Conservation (phyloP, 1,139 yeast species). For the Wickerhamomyces sp. region DNA sequence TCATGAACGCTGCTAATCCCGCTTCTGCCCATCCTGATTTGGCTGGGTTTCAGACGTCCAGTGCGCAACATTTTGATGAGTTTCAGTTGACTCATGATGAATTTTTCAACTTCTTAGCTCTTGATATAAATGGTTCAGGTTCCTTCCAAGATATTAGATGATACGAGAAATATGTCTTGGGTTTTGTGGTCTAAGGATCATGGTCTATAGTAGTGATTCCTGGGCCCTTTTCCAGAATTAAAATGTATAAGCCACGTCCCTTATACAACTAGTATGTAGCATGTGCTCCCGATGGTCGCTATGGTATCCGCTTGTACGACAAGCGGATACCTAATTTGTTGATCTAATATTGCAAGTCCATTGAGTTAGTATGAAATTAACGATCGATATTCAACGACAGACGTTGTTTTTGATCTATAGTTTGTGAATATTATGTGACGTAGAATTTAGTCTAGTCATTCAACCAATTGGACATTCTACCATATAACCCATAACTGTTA, state of each 20-base stretch:
- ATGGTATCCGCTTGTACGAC: neutral
- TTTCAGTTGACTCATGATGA: conserved; percentile 28
- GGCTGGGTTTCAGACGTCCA: conserved; percentile 14
- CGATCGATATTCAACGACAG: too few relatives aligned
- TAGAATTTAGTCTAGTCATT: too few relatives aligned
- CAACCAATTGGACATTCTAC: too few relatives aligned
- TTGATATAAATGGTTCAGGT: conserved; percentile 20
- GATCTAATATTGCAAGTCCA: too few relatives aligned
- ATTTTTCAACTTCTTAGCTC: conserved; percentile 24
- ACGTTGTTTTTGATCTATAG: too few relatives aligned
- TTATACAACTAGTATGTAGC: neutral
- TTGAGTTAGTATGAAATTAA: too few relatives aligned
- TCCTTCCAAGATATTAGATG: conserved; percentile 13
- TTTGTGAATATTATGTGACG: too few relatives aligned
- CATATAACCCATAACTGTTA: too few relatives aligned
- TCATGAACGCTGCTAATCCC: neutral
- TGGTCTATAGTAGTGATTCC: too few relatives aligned
- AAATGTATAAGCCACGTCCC: neutral
- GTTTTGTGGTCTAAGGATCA: too few relatives aligned
- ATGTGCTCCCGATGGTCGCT: neutral
- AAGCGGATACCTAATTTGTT: too few relatives aligned
- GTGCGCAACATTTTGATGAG: conserved; percentile 16
- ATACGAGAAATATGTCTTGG: neutral
- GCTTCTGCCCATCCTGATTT: conserved; percentile 5
- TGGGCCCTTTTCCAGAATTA: too few relatives aligned